Conservation (phyloP, 2,329 filamentous ascomycete species). For the Ascochyta viciae-villosae region DNA sequence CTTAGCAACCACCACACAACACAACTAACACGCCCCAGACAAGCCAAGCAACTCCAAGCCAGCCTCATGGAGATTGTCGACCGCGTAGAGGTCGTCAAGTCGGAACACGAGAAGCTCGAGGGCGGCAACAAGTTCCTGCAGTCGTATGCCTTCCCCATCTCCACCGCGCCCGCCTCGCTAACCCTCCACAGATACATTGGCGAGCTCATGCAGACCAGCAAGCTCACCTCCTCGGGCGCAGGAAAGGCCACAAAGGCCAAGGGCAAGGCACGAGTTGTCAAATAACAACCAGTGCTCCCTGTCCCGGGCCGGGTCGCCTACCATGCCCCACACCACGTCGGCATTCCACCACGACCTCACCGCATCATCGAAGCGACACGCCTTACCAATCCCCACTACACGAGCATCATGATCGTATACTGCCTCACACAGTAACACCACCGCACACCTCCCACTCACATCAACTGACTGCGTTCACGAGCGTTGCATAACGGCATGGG, state of each 20-base stretch:
- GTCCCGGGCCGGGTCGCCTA: conserved; percentile 19
- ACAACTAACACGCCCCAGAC: conserved; percentile 61
- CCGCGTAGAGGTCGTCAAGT: conserved; percentile 91
- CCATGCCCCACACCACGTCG: conserved; percentile 32
- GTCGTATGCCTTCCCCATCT: conserved; percentile 52
- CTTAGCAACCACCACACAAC: too few species aligned
- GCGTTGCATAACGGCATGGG: conserved; percentile 48
- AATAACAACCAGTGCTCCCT: conserved; percentile 43
- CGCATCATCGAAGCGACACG: conserved; percentile 44
- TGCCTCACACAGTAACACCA: conserved; percentile 34
- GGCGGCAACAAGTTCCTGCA: conserved; percentile 97
- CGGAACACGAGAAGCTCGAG: conserved; percentile 95
- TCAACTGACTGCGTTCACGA: conserved; percentile 37
- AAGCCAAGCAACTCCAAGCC: conserved; percentile 87
- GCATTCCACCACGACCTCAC: conserved; percentile 35
- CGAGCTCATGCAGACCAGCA: conserved; percentile 82
- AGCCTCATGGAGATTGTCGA: conserved; percentile 89
- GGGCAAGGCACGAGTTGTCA: conserved; percentile 46
- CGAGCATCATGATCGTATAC: conserved; percentile 44
- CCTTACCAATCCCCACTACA: conserved; percentile 38
- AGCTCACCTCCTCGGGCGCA: conserved; percentile 62
- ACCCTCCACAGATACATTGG: conserved; percentile 80
- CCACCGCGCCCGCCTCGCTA: conserved; percentile 16
- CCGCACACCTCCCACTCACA: conserved; percentile 21
- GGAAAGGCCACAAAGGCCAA: conserved; percentile 59